Evolutionary conservation across 2,329 filamentous ascomycete genomes (phyloP), one percentile per base, ranked within the genome.

Genomic region (Fusarium redolens): DNA sequence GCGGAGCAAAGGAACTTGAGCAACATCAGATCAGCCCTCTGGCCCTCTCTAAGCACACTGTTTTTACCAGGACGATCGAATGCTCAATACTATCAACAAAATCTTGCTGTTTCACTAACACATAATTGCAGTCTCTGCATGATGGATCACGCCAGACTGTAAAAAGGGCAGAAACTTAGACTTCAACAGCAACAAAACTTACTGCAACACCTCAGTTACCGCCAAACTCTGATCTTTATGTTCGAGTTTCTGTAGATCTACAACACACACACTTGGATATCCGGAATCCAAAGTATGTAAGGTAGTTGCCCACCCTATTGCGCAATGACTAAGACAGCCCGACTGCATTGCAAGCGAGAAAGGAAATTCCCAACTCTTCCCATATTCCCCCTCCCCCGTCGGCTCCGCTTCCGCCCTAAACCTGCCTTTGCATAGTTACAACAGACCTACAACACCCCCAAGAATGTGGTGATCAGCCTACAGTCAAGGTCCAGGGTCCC

Each of bases 1-100:
- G 69, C 75, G 75, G 75, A 77, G 69, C 69, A 77, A 72, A 72
- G 72, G 73, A 77, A 71, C 55, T n/a, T 44, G 52, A 60, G 37
- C 38, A 60, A 67, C 60, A 56, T 45, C 51, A 68, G 44, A 67
- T 40, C 44, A 48, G 59, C 43, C 37, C 10, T 64, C 28, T 28
- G 28, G 28, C 7, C 28, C 28, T 28, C 28, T 38, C 48, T 25
- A 33, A 13, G 12, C 30, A 51, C 48, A 51, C 48, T 51, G 31
- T 25, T 51, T 28, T 18, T 51, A 51, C 48, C 30, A 22, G 30
- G 15, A 33, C n/a, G 31, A 35, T 51, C 30, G 30, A 25, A 51
- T 51, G 33, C 17, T 22, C 25, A 17, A 35, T 33, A 25, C n/a
- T 31, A 35, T 51, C 12, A 35, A 25, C n/a, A 51, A 38, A 40